Conservation (phyloP, 306 rosid species). For the Glycine latifolia region DNA sequence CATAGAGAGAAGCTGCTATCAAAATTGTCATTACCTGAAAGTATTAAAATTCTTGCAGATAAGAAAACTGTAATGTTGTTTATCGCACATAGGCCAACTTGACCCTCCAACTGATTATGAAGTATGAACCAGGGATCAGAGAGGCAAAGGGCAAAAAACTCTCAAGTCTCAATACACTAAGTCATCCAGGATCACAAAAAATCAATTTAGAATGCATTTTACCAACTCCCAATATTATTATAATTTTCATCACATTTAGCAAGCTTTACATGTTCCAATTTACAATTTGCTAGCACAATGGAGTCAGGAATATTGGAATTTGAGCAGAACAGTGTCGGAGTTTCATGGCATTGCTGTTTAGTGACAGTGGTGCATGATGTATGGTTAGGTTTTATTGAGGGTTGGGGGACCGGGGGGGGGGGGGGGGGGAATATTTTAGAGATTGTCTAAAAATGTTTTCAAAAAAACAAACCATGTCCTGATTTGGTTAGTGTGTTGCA, state of each 20-base stretch:
- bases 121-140: conserved; percentile 26
- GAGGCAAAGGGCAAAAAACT: conserved; percentile 16
- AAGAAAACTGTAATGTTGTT: conserved; percentile 28
- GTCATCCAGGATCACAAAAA: conserved; percentile 31
- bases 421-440: neutral
- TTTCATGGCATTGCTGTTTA: conserved; percentile 6
- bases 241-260: neutral
- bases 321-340: neutral
- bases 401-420: too few relatives aligned
- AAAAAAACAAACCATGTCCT: neutral
- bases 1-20: conserved; percentile 22
- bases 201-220: conserved; percentile 1
- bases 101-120: conserved; percentile 11
- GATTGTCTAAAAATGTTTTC: neutral
- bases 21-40: conserved; percentile 33
- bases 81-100: conserved; percentile 21
- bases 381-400: neutral
- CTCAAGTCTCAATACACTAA: neutral
- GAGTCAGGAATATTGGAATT: neutral
- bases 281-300: neutral
- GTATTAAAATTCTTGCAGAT: conserved; percentile 10
- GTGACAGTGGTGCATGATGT: neutral
- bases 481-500: neutral
- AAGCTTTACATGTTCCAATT: neutral
- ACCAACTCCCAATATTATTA: neutral